These are phyloP conservation scores for Astrephomene gubernaculifera DNA, from an alignment of 139 green algal genomes.

Conservation along the genomic window DNA sequence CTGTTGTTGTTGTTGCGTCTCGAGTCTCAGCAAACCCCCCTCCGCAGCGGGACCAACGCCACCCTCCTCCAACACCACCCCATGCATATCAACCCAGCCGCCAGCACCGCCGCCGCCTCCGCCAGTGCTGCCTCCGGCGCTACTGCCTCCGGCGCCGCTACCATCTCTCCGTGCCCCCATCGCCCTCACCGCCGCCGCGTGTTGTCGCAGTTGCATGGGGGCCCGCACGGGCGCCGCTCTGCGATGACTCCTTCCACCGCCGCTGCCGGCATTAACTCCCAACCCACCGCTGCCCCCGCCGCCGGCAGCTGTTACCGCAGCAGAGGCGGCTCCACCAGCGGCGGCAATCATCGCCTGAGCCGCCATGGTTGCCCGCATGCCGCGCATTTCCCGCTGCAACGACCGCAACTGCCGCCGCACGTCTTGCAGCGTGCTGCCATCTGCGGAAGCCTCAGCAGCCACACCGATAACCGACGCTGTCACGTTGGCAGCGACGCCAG, in stretches of 20 bases:
- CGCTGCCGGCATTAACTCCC: neutral
- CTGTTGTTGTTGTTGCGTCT: neutral
- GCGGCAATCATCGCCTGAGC: neutral
- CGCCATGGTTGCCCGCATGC: neutral
- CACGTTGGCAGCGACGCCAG: too few species aligned
- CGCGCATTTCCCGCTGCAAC: constrained; percentile 44
- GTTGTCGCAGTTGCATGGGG: too few species aligned
- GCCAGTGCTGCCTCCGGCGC: neutral
- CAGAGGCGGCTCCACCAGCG: neutral
- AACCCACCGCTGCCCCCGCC: neutral
- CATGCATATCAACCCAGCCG: neutral
- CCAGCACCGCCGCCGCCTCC: neutral
- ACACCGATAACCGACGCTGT: too few species aligned
- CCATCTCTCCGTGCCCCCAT: too few species aligned
- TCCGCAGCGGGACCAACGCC: too few species aligned
- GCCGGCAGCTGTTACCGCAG: neutral
- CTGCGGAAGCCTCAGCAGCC: too few species aligned
- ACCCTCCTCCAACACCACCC: too few species aligned
- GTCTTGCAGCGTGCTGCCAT: too few species aligned
- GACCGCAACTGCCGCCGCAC: constrained; percentile 33
- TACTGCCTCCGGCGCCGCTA: neutral
- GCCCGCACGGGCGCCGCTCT: too few species aligned
- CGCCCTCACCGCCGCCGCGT: too few species aligned
- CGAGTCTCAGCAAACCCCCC: too few species aligned
- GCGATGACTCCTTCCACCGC: neutral